Base-by-base conservation (phyloP, 129 eudicot genomes). In the Glebionis coronaria region DNA sequence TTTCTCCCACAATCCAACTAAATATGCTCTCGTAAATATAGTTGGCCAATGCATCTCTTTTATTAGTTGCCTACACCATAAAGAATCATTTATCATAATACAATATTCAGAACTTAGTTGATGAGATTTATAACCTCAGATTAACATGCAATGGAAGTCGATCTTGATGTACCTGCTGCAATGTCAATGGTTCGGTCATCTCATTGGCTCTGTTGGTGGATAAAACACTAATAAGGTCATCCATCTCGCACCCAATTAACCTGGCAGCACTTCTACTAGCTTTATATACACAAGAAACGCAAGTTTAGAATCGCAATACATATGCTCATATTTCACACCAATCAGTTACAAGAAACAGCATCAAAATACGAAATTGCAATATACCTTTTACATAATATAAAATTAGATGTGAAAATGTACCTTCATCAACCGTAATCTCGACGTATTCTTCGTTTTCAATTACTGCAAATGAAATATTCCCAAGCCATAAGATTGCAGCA, bases 401-500 rank as follows among this genome's bases (percentile, higher is more conserved):
- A 31, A 61, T 25, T 66, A 38, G 38, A 27, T 28, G 44, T 27
- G 14, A 68, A 16, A 53, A 21, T 38, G 13, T 65, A 90, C 99
- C 99, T 87, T 94, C 99, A 81, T 85, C 85, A 63, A 67, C 80
- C 68, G 79, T 78, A 69, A 87, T 84, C 51, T 84, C 82, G 16
- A 81, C 76, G 42, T 84, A 82, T 73, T 83, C 92, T 75, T 85
- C 97, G 67, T 77, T 79, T 70, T 83, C 87, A 75, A 59, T 63
- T 18, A 80, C 87, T 61, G 73, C 73, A 74, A 94, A 87, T 13
- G 88, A 69, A 72, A 94, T 85, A 83, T 94, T 94, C 63, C 99
- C 97, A 20, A 94, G 78, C 99, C 99, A 94, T 70, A 94, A 78
- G 20, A 94, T 84, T 15, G 97, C 97, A 54, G 95, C 85, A 67